Evolutionary conservation across 441 rosid genomes (phyloP).

Genomic region (Populus hybrid): DNA sequence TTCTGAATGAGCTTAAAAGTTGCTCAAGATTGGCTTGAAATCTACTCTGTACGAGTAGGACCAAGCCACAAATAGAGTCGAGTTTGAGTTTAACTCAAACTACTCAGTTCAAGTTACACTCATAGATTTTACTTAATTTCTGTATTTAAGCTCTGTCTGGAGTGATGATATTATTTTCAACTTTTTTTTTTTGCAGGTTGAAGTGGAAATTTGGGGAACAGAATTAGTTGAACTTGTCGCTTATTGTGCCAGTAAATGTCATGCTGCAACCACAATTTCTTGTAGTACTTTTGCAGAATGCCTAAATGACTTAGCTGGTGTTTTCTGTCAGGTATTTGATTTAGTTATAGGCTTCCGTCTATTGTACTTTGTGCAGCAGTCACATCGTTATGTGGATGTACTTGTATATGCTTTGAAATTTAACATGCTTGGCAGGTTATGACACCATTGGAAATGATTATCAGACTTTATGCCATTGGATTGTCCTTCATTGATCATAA

Average conservation of each 20-base stretch:
- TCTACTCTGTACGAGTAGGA: not conserved
- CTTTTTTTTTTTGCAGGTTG: conserved; percentile 45
- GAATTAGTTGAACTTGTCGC: conserved; percentile 66
- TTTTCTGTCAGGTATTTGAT: conserved; percentile 51
- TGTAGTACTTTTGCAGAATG: conserved; percentile 48
- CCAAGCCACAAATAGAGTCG: not conserved
- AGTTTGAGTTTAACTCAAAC: not conserved
- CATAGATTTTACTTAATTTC: not conserved
- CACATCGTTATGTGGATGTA: conserved; percentile 16
- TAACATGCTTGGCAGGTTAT: conserved; percentile 51
- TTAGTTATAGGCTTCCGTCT: conserved; percentile 19
- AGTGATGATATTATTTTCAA: not conserved
- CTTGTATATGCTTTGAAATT: conserved; percentile 17
- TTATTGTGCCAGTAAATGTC: conserved; percentile 72
- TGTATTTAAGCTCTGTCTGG: not conserved
- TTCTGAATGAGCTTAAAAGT: not conserved
- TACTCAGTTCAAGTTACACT: not conserved
- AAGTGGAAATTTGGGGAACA: conserved; percentile 31
- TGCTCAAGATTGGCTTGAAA: not conserved
- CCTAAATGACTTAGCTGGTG: conserved; percentile 45
- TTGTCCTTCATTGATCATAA: conserved; percentile 38
- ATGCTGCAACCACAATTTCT: conserved; percentile 33
- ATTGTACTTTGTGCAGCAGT: conserved; percentile 11
- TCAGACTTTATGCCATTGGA: conserved; percentile 72
- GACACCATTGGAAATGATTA: conserved; percentile 47